These are phyloP conservation scores for Farysia itapuensis DNA, from an alignment of 1,284 basidiomycete species.

Conservation along the genomic window DNA sequence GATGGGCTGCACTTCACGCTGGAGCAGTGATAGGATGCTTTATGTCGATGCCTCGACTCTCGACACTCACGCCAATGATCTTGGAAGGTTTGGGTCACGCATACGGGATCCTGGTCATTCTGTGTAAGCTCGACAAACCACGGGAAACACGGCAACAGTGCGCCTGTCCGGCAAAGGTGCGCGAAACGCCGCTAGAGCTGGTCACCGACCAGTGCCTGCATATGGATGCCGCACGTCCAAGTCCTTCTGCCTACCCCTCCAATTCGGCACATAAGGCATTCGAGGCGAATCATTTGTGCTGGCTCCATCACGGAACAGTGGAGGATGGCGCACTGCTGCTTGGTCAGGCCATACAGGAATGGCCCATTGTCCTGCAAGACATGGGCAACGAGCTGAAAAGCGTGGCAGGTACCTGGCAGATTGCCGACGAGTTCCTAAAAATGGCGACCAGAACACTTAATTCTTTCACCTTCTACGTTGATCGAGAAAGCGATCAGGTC, in stretches of 20 bases:
- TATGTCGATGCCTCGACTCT: conserved; percentile 29
- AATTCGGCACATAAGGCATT: conserved; percentile 4
- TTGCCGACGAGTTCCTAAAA: conserved; percentile 22
- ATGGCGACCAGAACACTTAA: conserved; percentile 22
- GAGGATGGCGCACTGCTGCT: conserved; percentile 25
- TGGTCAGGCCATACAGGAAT: conserved; percentile 28
- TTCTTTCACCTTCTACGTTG: conserved; percentile 22
- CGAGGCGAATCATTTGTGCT: conserved; percentile 13
- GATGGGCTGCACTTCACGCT: conserved; percentile 29
- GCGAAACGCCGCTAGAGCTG: conserved; percentile 14
- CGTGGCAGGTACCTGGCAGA: conserved; percentile 20
- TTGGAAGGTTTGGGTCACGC: conserved; percentile 29
- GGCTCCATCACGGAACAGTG: conserved; percentile 28
- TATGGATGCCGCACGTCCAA: conserved; percentile 18
- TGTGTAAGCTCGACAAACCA: conserved; percentile 12
- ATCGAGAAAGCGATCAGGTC: no score
- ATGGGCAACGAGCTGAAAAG: conserved; percentile 28
- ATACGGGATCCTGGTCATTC: conserved; percentile 27
- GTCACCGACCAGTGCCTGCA: conserved; percentile 29
- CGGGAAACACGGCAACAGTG: neutral
- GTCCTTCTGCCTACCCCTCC: neutral
- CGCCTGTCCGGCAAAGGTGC: conserved; percentile 8
- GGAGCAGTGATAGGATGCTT: conserved; percentile 33
- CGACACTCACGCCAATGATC: conserved; percentile 21
- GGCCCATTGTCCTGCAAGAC: conserved; percentile 35